Base-by-base conservation (phyloP, 148 eudicot species). In the Hydrangea macrophylla region DNA sequence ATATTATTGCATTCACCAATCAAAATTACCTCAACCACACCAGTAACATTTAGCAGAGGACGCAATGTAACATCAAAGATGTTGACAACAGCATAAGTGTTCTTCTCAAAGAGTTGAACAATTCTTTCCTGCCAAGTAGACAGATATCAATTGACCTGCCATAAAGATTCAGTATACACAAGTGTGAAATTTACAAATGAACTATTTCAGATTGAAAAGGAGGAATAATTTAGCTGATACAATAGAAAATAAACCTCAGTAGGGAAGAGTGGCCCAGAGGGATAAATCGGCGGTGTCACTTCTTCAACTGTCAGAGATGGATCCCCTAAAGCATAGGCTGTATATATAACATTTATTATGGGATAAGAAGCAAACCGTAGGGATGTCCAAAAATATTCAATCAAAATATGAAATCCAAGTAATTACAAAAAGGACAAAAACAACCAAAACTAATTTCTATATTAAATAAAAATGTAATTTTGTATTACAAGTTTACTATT, bases 61-160 rank as follows among this genome's bases (percentile, higher is more conserved):
- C 99, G 93, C 81, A 95, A 82, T 58, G 97, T 84, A 65, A 91
- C 97, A 71, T 95, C 99, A 80, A 95, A 95, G 66, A 95, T 95
- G 79, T 95, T 95, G 82, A 91, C 99, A 79, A 95, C 99, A 33
- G 96, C 77, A 68, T 89, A 87, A 69, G 99, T 95, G 68, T 95
- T 95, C 85, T 82, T 89, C 88, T 91, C 99, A 84, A 95, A 95
- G 56, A 91, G 81, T 65, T 80, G 79, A 35, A 84, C 99, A 62
- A 90, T 80, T 73, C 97, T 84, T 85, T 91, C 97, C 97, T 95
- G 90, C 71, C 85, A 84, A 85, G 79, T 62, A 86, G 60, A 88
- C 82, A 82, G 40, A 79, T 56, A 84, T 75, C 81, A 88, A 71
- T 66, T 81, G 78, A 84, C 82, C 82, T 74, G 79, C 81, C 82